phyloP scores from a whole-genome alignment of 768 basidiomycete genomes.

The Amanita fuliginea region DNA sequence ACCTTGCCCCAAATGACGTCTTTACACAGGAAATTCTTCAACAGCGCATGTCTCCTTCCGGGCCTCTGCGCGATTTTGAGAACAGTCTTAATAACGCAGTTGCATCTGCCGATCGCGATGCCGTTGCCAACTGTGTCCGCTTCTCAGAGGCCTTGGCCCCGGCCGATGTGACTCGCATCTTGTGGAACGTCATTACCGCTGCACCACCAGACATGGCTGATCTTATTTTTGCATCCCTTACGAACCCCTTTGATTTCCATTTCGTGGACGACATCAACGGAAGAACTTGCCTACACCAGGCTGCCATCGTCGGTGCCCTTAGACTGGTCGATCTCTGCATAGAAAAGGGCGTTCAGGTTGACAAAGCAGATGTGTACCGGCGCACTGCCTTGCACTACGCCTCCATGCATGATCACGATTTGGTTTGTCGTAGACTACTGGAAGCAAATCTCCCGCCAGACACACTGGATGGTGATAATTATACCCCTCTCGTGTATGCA shows the following conservation, averaged over 20 bases:
- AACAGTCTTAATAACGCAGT: conserved; percentile 77
- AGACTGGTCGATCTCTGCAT: conserved; percentile 78
- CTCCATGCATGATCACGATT: conserved; percentile 81
- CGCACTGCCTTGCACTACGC: conserved; percentile 94
- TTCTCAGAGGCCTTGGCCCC: conserved; percentile 59
- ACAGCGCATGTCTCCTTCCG: conserved; percentile 49
- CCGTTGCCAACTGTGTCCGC: conserved; percentile 58
- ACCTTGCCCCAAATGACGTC: conserved; percentile 64
- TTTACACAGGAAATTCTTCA: conserved; percentile 61
- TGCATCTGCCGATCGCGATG: conserved; percentile 42
- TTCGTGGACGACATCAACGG: conserved; percentile 97
- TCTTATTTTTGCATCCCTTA: conserved; percentile 58
- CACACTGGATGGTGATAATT: conserved; percentile 84
- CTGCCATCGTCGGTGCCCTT: conserved; percentile 74
- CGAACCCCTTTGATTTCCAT: conserved; percentile 71
- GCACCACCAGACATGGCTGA: conserved; percentile 66
- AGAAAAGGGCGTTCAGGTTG: conserved; percentile 53
- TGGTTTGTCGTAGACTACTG: conserved; percentile 67
- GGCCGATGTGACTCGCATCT: conserved; percentile 74
- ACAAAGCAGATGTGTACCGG: conserved; percentile 81
- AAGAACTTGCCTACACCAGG: conserved; percentile 87
- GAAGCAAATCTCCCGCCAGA: conserved; percentile 55
- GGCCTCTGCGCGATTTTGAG: conserved; percentile 82
- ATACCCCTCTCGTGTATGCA: conserved; percentile 89
- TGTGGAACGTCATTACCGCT: conserved; percentile 88